Percentiles rank a stretch among this genome's conserved stretches.
These are phyloP conservation scores for Raphanus sativus DNA, from an alignment of 345 rosid species.

Conservation along the genomic window DNA sequence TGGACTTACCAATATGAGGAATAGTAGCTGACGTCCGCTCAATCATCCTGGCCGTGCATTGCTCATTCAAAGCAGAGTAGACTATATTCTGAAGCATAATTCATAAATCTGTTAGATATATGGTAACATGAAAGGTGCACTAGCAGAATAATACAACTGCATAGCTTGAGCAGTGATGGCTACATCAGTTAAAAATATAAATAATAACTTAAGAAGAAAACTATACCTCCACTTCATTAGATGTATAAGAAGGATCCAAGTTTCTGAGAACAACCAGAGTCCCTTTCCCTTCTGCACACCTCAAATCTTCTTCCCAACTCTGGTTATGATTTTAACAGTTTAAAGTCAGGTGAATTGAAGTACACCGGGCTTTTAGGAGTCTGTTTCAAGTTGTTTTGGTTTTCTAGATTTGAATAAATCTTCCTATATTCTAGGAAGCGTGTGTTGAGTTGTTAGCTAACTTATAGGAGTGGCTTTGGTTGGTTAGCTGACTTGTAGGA, in stretches of 20 bases:
- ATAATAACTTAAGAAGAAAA: neutral
- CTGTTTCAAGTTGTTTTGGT: too few relatives aligned
- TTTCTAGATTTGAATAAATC: too few relatives aligned
- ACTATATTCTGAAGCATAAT: slow-evolving; percentile 52
- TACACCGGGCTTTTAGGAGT: too few relatives aligned
- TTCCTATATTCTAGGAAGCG: too few relatives aligned
- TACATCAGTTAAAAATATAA: neutral
- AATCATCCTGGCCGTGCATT: slow-evolving; percentile 59
- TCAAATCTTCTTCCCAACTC: slow-evolving; percentile 67
- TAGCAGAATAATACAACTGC: slow-evolving; percentile 5
- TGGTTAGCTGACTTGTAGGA: too few relatives aligned
- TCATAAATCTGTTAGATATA: neutral
- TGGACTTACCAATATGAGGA: slow-evolving; percentile 56
- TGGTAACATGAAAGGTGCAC: neutral
- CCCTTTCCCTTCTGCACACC: slow-evolving; percentile 45
- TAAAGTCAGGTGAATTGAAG: slow-evolving; percentile 25
- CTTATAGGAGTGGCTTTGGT: too few relatives aligned
- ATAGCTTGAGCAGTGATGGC: neutral
- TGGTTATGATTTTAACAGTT: slow-evolving; percentile 34
- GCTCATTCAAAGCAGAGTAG: slow-evolving; percentile 53
- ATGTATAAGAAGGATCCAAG: slow-evolving; percentile 62
- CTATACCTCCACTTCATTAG: slow-evolving; percentile 68
- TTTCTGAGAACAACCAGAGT: slow-evolving; percentile 64
- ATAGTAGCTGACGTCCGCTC: slow-evolving; percentile 47
- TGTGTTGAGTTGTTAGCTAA: too few relatives aligned